Evolutionary conservation across 768 basidiomycete genomes (phyloP).

Genomic region (Kwoniella heveanensis): DNA sequence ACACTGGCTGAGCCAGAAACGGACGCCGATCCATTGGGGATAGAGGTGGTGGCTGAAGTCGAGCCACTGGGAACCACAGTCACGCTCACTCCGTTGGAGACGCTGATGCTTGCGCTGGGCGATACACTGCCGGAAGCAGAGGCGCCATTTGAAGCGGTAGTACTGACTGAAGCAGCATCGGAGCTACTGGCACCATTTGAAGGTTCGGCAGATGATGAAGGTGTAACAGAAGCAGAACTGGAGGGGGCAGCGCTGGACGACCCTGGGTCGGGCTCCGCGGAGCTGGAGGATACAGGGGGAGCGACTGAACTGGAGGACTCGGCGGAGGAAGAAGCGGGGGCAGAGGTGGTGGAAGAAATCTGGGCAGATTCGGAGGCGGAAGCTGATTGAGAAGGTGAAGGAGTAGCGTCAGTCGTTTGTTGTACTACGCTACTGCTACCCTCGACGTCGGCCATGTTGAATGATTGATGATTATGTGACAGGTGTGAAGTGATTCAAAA

Average conservation of each 20-base stretch:
- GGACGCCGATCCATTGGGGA: conserved; percentile 12
- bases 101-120: conserved; percentile 9
- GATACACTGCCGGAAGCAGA: neutral
- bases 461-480: neutral
- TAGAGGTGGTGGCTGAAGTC: neutral
- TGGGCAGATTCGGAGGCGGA: conserved; percentile 7
- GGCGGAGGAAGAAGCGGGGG: neutral
- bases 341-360: neutral
- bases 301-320: conserved; percentile 1
- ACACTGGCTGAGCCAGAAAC: conserved; percentile 15
- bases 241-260: neutral
- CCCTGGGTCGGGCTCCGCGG: neutral
- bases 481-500: conserved; percentile 4
- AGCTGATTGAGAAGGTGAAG: conserved; percentile 9
- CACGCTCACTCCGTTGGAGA: neutral
- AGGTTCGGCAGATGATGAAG: neutral
- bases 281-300: neutral
- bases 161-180: neutral
- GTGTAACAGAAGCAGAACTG: neutral
- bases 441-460: conserved; percentile 19
- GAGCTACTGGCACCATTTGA: conserved; percentile 1
- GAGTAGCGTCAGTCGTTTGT: conserved; percentile 7
- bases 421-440: conserved; percentile 1
- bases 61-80: conserved; percentile 8
- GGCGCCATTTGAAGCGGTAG: neutral